phyloP scores from a whole-genome alignment of 1,284 basidiomycete species.

The Ceratobasidium theobromae region DNA sequence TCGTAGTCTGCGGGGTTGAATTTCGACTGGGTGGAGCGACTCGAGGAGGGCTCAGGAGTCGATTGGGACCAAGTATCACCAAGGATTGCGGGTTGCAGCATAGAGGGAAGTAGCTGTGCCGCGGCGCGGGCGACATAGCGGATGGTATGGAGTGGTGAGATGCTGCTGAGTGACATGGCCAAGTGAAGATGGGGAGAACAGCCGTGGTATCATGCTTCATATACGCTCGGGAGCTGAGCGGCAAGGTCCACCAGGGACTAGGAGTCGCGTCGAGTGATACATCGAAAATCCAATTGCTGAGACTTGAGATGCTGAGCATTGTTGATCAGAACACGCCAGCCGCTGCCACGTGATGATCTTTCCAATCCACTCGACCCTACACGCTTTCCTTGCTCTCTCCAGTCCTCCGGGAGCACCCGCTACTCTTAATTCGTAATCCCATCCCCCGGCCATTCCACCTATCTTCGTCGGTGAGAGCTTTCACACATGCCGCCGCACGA shows the following conservation, averaged over 20 bases:
- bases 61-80: constrained; percentile 15
- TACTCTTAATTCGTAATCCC: neutral
- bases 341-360: constrained; percentile 30
- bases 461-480: constrained; percentile 17
- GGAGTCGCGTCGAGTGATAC: neutral
- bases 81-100: constrained; percentile 15
- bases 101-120: constrained; percentile 23
- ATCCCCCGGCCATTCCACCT: neutral
- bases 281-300: constrained; percentile 26
- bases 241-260: constrained; percentile 2
- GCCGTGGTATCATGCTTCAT: constrained; percentile 27
- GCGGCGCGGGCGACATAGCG: constrained; percentile 30
- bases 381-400: neutral
- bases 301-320: constrained; percentile 26
- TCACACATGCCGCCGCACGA: constrained; percentile 26
- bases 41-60: constrained; percentile 9
- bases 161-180: constrained; percentile 23
- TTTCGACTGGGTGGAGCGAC: constrained; percentile 4
- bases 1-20: constrained; percentile 34
- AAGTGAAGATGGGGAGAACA: constrained; percentile 28
- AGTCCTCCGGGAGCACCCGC: neutral
- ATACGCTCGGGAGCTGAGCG: constrained; percentile 15
- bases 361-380: constrained; percentile 13
- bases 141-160: constrained; percentile 27
- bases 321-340: constrained; percentile 2